Base-by-base conservation (phyloP, 2,329 filamentous ascomycete genomes). In the Chaetomiaceae sp. region DNA sequence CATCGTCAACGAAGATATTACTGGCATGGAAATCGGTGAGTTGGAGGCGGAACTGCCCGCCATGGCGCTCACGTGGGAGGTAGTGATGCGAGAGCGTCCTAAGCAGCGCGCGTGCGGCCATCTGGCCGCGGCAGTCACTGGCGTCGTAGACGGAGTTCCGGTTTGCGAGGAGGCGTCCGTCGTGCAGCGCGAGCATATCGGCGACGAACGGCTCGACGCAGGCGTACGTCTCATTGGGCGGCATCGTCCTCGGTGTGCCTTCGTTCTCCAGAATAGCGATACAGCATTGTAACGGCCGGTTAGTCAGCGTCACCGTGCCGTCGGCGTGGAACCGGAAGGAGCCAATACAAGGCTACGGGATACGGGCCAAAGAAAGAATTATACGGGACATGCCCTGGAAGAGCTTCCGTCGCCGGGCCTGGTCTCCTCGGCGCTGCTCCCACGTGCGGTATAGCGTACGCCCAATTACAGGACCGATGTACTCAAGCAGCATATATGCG, bases 251-350 rank as follows among this genome's bases (percentile, higher is more conserved):
- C 34, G 53, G 60, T 2, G 65, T 61, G 42, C 65, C 65, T 9
- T 67, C 58, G 59, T 68, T 71, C 58, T 71, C 69, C 6, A 69
- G 56, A 2, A 67, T 64, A 16, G 64, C 53, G 11, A 64, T 56
- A 13, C 55, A 54, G 54, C 61, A 64, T 48, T 58, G 78, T 64
- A 68, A 58, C 20, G 67, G 67, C 40, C 66, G 64, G 53, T 67
- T 70, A 21, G 64, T 61, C 40, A 69, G 57, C 16, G 61, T 57
- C 18, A 71, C 57, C 34, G 65, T 69, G 30, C 67, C 65, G 53
- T 69, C 55, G 47, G 62, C 53, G 55, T 64, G 38, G 33, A 68
- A 62, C 2, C 60, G 37, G 45, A 58, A 56, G 2, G 56, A 51
- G 4, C 56, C 65, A 21, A 69, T 65, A 10, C 61, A 61, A 4